These are phyloP conservation scores for Cytospora piceae DNA, from an alignment of 2,329 filamentous ascomycete genomes.

Conservation along the genomic window DNA sequence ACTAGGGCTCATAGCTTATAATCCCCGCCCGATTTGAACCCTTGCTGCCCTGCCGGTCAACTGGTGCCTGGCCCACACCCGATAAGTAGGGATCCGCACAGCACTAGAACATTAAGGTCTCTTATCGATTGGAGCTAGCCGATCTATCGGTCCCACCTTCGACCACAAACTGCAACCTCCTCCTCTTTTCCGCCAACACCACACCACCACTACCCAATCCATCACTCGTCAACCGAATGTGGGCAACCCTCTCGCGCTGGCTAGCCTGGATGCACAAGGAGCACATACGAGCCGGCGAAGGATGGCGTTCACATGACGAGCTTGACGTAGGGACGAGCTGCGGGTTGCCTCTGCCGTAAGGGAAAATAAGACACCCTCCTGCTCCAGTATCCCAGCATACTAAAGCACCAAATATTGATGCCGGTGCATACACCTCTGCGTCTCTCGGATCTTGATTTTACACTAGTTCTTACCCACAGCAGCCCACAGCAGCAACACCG, in stretches of 20 bases:
- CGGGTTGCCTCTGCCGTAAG: constrained; percentile 6
- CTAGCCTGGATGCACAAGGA: constrained; percentile 7
- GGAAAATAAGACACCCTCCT: constrained; percentile 6
- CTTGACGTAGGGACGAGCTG: constrained; percentile 19
- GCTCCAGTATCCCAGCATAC: neutral
- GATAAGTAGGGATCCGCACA: neutral
- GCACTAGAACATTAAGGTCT: neutral
- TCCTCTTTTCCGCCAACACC: neutral
- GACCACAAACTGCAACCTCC: constrained; percentile 14
- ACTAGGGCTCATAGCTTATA: neutral
- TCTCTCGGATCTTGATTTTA: neutral
- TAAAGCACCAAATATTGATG: neutral
- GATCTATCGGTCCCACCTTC: constrained; percentile 14
- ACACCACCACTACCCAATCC: neutral
- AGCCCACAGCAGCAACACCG: too few species aligned
- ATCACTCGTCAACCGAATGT: constrained; percentile 7
- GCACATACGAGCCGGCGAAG: constrained; percentile 4
- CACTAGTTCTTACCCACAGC: neutral
- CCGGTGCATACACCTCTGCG: neutral
- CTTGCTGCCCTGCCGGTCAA: neutral
- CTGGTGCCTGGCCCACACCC: neutral
- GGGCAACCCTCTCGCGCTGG: neutral
- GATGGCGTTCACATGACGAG: constrained; percentile 5
- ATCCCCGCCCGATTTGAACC: neutral
- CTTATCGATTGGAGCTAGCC: constrained; percentile 20